A percentile compares a stretch with the other conserved stretches of the same genome.
Conservation (phyloP, 139 green algal species). For the Chlorella sp. region DNA sequence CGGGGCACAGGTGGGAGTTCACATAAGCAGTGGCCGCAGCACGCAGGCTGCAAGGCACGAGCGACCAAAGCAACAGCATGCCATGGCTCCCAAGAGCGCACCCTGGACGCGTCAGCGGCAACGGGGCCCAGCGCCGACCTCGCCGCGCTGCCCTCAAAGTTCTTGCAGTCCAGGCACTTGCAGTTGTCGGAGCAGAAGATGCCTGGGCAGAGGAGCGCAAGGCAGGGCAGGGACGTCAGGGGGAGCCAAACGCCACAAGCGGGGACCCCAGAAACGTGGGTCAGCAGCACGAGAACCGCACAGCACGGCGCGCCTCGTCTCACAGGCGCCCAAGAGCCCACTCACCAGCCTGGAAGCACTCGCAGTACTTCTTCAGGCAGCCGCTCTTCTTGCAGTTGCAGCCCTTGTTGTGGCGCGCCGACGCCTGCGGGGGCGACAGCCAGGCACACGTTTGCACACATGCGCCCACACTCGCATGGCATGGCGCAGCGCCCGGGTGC, state of each 20-base stretch:
- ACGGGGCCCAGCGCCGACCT: constrained; percentile 2
- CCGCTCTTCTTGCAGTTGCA: constrained; percentile 92
- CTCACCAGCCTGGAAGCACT: constrained; percentile 67
- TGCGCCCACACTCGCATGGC: too few species aligned
- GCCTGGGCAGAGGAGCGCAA: constrained; percentile 23
- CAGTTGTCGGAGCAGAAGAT: constrained; percentile 86
- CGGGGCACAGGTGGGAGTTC: too few species aligned
- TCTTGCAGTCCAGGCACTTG: constrained; percentile 90
- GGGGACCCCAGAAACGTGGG: too few species aligned
- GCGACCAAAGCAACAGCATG: too few species aligned
- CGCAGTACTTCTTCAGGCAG: constrained; percentile 77
- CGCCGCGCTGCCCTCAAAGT: constrained; percentile 64
- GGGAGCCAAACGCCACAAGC: not conserved
- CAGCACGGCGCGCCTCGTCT: not conserved
- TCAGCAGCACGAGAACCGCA: not conserved
- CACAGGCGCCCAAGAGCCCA: too few species aligned
- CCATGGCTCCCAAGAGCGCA: too few species aligned
- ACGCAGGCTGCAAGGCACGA: too few species aligned
- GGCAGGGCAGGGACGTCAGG: not conserved
- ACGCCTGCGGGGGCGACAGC: constrained; percentile 1
- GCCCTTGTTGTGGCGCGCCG: constrained; percentile 78
- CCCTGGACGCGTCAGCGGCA: too few species aligned
- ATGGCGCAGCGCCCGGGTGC: too few species aligned
- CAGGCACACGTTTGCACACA: too few species aligned
- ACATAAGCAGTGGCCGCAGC: too few species aligned